Evolutionary conservation across 2,329 filamentous ascomycete species (phyloP).

Genomic region (Pseudodiploospora longispora): DNA sequence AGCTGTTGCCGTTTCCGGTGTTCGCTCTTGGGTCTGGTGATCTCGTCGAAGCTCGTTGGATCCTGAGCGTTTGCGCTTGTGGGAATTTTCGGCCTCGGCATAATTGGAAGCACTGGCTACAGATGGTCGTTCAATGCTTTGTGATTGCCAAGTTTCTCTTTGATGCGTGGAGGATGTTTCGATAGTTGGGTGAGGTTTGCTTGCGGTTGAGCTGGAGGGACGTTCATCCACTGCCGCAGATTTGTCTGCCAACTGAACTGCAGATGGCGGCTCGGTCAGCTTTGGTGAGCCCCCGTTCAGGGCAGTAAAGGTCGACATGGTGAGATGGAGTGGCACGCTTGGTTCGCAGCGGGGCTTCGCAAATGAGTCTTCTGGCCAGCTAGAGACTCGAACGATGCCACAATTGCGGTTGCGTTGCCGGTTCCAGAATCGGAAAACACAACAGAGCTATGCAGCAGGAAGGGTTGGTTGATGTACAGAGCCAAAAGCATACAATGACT

Average conservation of each 20-base stretch:
- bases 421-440: too few species aligned
- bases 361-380: too few species aligned
- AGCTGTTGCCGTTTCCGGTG: constrained; percentile 24
- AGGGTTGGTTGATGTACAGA: too few species aligned
- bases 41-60: constrained; percentile 46
- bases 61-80: constrained; percentile 63
- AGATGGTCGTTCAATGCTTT: constrained; percentile 32
- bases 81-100: constrained; percentile 38
- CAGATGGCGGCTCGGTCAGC: constrained; percentile 25
- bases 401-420: too few species aligned
- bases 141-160: constrained; percentile 34
- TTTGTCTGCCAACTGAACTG: constrained; percentile 18
- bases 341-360: too few species aligned
- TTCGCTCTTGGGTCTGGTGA: constrained; percentile 21
- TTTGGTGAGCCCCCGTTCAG: constrained; percentile 45
- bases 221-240: constrained; percentile 26
- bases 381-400: too few species aligned
- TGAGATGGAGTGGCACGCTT: too few species aligned
- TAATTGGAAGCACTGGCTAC: constrained; percentile 30
- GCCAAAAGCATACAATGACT: too few species aligned
- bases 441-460: too few species aligned
- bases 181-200: constrained; percentile 18
- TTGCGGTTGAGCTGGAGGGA: constrained; percentile 15
- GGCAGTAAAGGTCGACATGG: constrained; percentile 44
- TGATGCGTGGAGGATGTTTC: constrained; percentile 17